Evolutionary conservation across 208 protist genomes (phyloP).

Genomic region (Trypanosoma congolense): DNA sequence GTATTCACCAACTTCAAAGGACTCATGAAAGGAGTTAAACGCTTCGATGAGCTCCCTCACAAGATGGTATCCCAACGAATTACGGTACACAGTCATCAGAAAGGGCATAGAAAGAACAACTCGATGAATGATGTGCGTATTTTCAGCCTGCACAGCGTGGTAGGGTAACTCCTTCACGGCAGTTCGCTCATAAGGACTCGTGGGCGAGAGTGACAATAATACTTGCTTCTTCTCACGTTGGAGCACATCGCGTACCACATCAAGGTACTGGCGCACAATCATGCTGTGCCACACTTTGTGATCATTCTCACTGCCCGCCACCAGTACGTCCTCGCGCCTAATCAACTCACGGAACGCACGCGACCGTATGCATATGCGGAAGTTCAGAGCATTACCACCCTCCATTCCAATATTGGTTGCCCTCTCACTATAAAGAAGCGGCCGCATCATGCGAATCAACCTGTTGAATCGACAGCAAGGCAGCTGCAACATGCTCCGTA

Average conservation of each 20-base stretch:
- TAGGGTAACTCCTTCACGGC: constrained; percentile 71
- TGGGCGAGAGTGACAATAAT: constrained; percentile 9
- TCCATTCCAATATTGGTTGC: constrained; percentile 12
- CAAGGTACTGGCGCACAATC: constrained; percentile 46
- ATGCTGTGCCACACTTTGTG: constrained; percentile 52
- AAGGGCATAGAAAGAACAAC: constrained; percentile 58
- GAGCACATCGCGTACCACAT: constrained; percentile 29
- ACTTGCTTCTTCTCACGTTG: constrained; percentile 8
- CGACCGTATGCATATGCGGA: constrained; percentile 36
- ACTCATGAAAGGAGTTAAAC: constrained; percentile 64
- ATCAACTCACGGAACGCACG: constrained; percentile 40
- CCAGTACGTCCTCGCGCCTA: constrained; percentile 21
- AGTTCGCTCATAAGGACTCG: constrained; percentile 39
- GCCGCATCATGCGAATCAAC: constrained; percentile 67
- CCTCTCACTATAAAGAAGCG: constrained; percentile 29
- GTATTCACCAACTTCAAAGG: constrained; percentile 43
- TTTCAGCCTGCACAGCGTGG: constrained; percentile 30
- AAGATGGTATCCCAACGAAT: constrained; percentile 51
- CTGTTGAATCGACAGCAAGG: constrained; percentile 48
- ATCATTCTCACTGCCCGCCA: constrained; percentile 28
- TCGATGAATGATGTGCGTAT: constrained; percentile 47
- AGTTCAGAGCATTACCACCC: constrained; percentile 36
- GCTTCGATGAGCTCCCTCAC: constrained; percentile 61
- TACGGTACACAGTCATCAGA: constrained; percentile 52
- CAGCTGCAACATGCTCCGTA: constrained; percentile 54